These are phyloP conservation scores for Saururus chinensis DNA, from an alignment of 164 flowering plant species.

Conservation along the genomic window DNA sequence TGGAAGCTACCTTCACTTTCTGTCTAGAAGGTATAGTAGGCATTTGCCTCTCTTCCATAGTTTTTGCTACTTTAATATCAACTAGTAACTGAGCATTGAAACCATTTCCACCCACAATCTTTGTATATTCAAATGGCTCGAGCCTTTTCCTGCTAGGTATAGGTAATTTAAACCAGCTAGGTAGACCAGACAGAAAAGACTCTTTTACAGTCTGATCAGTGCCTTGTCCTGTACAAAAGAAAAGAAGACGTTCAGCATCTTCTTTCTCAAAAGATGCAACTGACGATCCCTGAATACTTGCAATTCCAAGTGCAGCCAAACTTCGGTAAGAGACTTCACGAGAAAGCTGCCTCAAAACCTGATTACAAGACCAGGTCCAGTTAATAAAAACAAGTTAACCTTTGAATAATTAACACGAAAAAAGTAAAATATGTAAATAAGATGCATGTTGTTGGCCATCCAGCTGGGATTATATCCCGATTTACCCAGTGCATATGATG, in stretches of 20 bases:
- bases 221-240: slow-evolving; percentile 40
- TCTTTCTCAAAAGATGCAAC: slow-evolving; percentile 94
- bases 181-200: slow-evolving; percentile 19
- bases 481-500: too few relatives aligned
- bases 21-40: slow-evolving; percentile 20
- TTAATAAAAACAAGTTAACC: neutral
- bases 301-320: slow-evolving; percentile 85
- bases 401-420: neutral
- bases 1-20: slow-evolving; percentile 59
- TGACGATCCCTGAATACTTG: slow-evolving; percentile 81
- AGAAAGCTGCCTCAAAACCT: slow-evolving; percentile 95
- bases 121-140: slow-evolving; percentile 22
- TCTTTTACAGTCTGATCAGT: slow-evolving; percentile 16
- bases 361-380: slow-evolving; percentile 5
- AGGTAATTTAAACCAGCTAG: slow-evolving; percentile 76
- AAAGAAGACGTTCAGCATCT: slow-evolving; percentile 84
- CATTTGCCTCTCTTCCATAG: slow-evolving; percentile 13
- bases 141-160: slow-evolving; percentile 56
- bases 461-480: too few relatives aligned
- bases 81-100: slow-evolving; percentile 7
- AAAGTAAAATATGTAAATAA: neutral
- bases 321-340: slow-evolving; percentile 75
- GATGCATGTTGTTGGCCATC: too few relatives aligned
- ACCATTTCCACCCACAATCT: slow-evolving; percentile 9
- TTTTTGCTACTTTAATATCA: slow-evolving; percentile 10